Conservation (phyloP, 2,329 filamentous ascomycete genomes). For the Ploettnerulaceae sp. region DNA sequence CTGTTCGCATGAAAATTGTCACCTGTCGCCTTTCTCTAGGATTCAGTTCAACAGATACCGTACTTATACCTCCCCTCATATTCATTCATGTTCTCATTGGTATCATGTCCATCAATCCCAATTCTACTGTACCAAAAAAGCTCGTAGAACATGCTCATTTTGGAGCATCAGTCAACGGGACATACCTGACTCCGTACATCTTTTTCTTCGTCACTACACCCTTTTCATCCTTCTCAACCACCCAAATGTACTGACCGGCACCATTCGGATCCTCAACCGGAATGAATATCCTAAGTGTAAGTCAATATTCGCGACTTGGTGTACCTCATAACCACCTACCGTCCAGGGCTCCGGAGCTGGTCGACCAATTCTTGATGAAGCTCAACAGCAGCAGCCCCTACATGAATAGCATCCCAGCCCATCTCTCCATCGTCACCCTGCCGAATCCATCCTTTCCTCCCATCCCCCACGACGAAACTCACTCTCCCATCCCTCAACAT, state of each 20-base stretch:
- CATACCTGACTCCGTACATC: slow-evolving; percentile 69
- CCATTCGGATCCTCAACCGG: slow-evolving; percentile 56
- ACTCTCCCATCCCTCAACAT: slow-evolving; percentile 63
- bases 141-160: no score
- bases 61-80: slow-evolving; percentile 4
- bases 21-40: no score
- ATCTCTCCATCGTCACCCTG: slow-evolving; percentile 41
- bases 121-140: no score
- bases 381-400: slow-evolving; percentile 76
- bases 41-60: no score
- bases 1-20: no score
- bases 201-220: slow-evolving; percentile 57
- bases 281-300: slow-evolving; percentile 59
- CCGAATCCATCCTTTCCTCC: slow-evolving; percentile 58
- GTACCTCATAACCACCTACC: slow-evolving; percentile 37
- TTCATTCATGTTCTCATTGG: no score
- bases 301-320: neutral
- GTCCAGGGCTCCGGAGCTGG: slow-evolving; percentile 74
- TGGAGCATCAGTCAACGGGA: slow-evolving; percentile 70
- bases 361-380: slow-evolving; percentile 68
- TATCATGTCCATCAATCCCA: no score
- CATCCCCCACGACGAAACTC: slow-evolving; percentile 71
- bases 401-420: slow-evolving; percentile 90
- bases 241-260: slow-evolving; percentile 61
- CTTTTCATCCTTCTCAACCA: slow-evolving; percentile 64